phyloP scores from a whole-genome alignment of 345 rosid genomes.

The Gossypioides kirkii region DNA sequence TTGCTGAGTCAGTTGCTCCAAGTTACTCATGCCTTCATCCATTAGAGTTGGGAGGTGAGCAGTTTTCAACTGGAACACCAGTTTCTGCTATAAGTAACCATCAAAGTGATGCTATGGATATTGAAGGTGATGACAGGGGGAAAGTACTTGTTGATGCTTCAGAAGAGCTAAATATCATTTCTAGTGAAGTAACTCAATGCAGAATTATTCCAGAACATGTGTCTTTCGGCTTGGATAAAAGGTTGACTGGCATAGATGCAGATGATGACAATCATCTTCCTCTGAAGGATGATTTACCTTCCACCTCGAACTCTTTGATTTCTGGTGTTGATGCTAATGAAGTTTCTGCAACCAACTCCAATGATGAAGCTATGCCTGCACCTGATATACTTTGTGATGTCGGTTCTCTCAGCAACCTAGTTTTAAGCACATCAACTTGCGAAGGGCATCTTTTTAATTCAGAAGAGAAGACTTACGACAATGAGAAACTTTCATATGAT shows the following conservation, averaged over 20 bases:
- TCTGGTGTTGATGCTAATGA: conserved; percentile 26
- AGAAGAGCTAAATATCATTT: conserved; percentile 26
- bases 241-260: conserved; percentile 20
- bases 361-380: conserved; percentile 31
- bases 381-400: conserved; percentile 34
- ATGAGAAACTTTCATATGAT: conserved; percentile 28
- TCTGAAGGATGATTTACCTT: conserved; percentile 27
- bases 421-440: conserved; percentile 17
- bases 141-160: conserved; percentile 21
- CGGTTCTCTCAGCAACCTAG: conserved; percentile 33
- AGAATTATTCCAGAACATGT: conserved; percentile 25
- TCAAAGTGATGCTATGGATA: conserved; percentile 24
- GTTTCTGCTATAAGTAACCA: conserved; percentile 18
- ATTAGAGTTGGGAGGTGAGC: conserved; percentile 23
- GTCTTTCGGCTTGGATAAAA: conserved; percentile 21
- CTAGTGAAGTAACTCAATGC: conserved; percentile 20
- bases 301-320: conserved; percentile 23
- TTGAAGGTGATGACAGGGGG: conserved; percentile 26
- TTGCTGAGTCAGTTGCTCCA: conserved; percentile 24
- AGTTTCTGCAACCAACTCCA: conserved; percentile 31
- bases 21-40: conserved; percentile 19
- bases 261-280: conserved; percentile 21
- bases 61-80: conserved; percentile 23
- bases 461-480: conserved; percentile 27
- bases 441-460: conserved; percentile 24